Conservation (phyloP, 768 basidiomycete species). For the Royoungia palumana region DNA sequence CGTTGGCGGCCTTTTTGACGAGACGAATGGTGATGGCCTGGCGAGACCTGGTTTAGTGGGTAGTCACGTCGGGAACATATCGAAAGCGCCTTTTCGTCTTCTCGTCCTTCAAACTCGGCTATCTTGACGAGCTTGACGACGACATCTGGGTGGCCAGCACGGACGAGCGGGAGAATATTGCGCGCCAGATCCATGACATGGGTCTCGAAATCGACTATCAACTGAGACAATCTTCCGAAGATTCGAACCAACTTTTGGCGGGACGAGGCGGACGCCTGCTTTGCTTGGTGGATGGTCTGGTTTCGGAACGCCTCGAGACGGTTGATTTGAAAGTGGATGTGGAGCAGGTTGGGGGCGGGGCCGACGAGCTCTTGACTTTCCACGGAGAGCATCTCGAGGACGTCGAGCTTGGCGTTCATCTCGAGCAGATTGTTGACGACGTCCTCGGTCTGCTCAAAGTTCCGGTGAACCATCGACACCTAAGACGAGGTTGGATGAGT, state of each 20-base stretch:
- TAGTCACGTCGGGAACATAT: background rate
- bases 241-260: constrained; percentile 67
- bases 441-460: too few species aligned
- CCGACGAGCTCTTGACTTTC: constrained; percentile 81
- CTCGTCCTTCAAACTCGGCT: constrained; percentile 90
- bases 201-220: constrained; percentile 81
- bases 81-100: constrained; percentile 84
- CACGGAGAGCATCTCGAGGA: constrained; percentile 72
- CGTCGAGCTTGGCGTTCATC: constrained; percentile 75
- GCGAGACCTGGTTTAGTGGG: background rate
- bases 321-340: constrained; percentile 88
- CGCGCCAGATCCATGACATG: constrained; percentile 76
- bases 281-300: too few species aligned
- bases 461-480: too few species aligned
- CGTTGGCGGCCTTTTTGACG: too few species aligned
- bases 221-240: constrained; percentile 81
- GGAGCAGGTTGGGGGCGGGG: constrained; percentile 82
- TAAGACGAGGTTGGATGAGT: too few species aligned
- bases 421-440: constrained; percentile 93
- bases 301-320: constrained; percentile 93
- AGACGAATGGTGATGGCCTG: constrained; percentile 92
- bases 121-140: constrained; percentile 91
- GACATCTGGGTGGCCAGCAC: constrained; percentile 74
- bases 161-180: constrained; percentile 75
- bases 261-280: constrained; percentile 60